Evolutionary conservation across 306 rosid species (phyloP).

Genomic region (Acacia melanoxylon): DNA sequence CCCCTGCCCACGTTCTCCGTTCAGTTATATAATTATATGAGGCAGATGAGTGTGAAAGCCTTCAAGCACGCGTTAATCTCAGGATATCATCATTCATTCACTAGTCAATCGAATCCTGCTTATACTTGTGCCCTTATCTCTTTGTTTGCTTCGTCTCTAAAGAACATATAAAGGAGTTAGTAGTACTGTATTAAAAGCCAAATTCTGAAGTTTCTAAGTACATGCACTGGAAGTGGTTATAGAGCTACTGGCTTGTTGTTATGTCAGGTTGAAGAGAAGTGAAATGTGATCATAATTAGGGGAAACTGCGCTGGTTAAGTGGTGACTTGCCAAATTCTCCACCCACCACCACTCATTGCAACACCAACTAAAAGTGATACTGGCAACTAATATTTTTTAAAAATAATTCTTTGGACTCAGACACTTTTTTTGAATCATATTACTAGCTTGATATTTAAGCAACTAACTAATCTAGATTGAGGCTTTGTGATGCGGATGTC

Average conservation of each 20-base stretch:
- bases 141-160: neutral
- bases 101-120: neutral
- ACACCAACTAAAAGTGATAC: neutral
- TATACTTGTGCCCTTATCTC: neutral
- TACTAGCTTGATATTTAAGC: too few species aligned
- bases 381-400: neutral
- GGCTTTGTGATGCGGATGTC: too few species aligned
- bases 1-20: neutral
- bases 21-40: neutral
- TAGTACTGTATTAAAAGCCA: neutral
- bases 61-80: neutral
- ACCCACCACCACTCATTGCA: constrained; percentile 40
- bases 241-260: constrained; percentile 21
- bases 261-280: constrained; percentile 15
- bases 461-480: too few species aligned
- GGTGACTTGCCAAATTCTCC: constrained; percentile 42
- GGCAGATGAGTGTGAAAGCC: neutral
- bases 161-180: neutral
- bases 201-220: neutral
- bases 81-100: neutral
- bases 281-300: constrained; percentile 41
- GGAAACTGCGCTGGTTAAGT: constrained; percentile 30
- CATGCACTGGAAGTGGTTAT: constrained; percentile 21
- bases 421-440: too few species aligned
- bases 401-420: too few species aligned